These are phyloP conservation scores for Viridothelium virens DNA, from an alignment of 495 filamentous ascomycete genomes.

Conservation along the genomic window DNA sequence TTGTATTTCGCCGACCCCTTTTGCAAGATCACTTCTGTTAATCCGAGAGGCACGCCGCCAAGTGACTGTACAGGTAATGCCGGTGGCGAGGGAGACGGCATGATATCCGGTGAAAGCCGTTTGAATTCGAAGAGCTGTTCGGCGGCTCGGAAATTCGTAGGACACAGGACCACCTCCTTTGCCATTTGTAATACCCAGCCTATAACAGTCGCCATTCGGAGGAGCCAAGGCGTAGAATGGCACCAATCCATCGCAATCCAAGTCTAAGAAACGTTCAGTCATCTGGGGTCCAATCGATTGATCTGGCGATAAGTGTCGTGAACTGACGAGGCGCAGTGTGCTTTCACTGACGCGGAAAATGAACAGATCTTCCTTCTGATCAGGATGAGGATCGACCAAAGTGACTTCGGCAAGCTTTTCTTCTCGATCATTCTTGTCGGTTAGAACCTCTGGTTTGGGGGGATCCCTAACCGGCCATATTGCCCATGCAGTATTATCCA, in stretches of 20 bases:
- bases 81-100: conserved; percentile 4
- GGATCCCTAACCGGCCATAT: conserved; percentile 8
- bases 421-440: conserved; percentile 14
- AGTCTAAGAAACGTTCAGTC: conserved; percentile 10
- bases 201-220: neutral
- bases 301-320: neutral
- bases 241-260: conserved; percentile 11
- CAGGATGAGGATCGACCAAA: neutral
- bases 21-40: neutral
- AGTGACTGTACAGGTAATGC: conserved; percentile 10
- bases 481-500: conserved; percentile 4
- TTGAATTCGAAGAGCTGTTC: conserved; percentile 9
- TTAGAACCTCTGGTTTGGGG: conserved; percentile 6
- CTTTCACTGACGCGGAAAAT: conserved; percentile 13
- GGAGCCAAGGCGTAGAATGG: conserved; percentile 12
- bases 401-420: conserved; percentile 13
- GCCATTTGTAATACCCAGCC: conserved; percentile 12
- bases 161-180: conserved; percentile 11
- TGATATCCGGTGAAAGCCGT: conserved; percentile 12
- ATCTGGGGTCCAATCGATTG: conserved; percentile 1
- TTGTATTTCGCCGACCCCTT: conserved; percentile 8
- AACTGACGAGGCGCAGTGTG: conserved; percentile 9
- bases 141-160: conserved; percentile 7
- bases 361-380: conserved; percentile 11
- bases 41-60: conserved; percentile 2